Evolutionary conservation across 306 rosid species (phyloP), one percentile per base, ranked within the genome.

Genomic region (Leucaena leucocephala): DNA sequence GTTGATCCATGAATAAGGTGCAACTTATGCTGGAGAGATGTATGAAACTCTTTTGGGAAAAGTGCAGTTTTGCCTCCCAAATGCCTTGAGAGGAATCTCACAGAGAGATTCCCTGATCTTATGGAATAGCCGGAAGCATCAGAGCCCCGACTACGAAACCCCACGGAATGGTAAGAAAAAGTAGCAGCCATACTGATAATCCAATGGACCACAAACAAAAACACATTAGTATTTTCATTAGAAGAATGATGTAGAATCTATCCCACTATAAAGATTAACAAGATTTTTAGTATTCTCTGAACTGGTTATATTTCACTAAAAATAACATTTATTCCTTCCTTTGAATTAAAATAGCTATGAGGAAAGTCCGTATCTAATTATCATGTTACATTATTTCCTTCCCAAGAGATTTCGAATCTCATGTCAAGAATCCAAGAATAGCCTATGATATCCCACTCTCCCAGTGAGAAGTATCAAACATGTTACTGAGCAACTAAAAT

Each of bases 141-240:
- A 43, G 38, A 76, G 76, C 38, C 72, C 71, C 58, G 78, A 43
- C 77, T 66, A 48, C 46, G 76, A 77, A 78, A 76, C 55, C 87
- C 78, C 43, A 52, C 46, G 8, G 88, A 74, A 39, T 76, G 89
- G 82, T 57, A 54, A 49, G 76, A 61, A 39, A 76, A 81, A 12
- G 80, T 42, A 8, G 84, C 76, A 36, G 81, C 74, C 90, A 90
- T 81, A 80, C 87, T 88, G 84, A 68, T 72, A 75, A 54, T 63
- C 7, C 42, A 82, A 58, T 5, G 27, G 67, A 74, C 6, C 52
- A 72, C 42, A 49, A 15, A 42, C 15, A 16, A 62, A 72, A n/a
- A 52, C 17, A 72, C 10, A 36, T 45, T 2, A 70, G 42, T 27
- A 11, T 70, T 44, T 46, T 22, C 58, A 22, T 46, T 27, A 6